A percentile compares a stretch with the other conserved stretches of the same genome.
Conservation (phyloP, 179 eudicot species). For the Beta corolliflora region DNA sequence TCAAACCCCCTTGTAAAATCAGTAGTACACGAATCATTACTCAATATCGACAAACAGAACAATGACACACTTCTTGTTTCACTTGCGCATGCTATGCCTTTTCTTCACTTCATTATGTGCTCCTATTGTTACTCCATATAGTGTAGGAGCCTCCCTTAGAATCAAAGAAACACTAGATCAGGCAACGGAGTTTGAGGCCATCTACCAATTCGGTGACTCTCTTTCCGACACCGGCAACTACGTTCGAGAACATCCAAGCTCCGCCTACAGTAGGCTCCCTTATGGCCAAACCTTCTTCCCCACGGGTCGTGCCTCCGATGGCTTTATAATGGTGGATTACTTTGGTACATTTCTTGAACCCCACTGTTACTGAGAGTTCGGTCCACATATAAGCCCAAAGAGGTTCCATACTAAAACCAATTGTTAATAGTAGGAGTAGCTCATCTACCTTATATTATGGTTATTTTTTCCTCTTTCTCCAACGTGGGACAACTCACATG, state of each 20-base stretch:
- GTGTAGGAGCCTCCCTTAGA: slow-evolving; percentile 7
- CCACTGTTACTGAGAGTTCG: too few relatives aligned
- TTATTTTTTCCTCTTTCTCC: too few relatives aligned
- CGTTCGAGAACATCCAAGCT: slow-evolving; percentile 9
- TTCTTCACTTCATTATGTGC: not conserved
- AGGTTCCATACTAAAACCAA: too few relatives aligned
- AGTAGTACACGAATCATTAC: not conserved
- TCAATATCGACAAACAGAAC: not conserved
- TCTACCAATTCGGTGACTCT: slow-evolving; percentile 40
- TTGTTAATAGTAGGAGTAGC: too few relatives aligned
- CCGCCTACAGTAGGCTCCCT: slow-evolving; percentile 30
- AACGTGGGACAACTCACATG: too few relatives aligned
- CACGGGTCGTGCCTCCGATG: slow-evolving; percentile 41
- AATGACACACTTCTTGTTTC: slow-evolving; percentile 12
- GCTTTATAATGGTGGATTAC: slow-evolving; percentile 38
- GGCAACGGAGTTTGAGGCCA: slow-evolving; percentile 28
- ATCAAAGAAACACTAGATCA: not conserved
- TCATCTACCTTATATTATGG: too few relatives aligned
- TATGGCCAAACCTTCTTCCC: slow-evolving; percentile 37
- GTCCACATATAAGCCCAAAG: too few relatives aligned
- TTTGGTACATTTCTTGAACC: slow-evolving; percentile 23
- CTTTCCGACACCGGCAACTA: slow-evolving; percentile 39
- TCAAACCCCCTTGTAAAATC: not conserved
- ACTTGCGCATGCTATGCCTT: slow-evolving; percentile 5
- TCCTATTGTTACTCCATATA: not conserved